Evolutionary conservation across 768 basidiomycete genomes (phyloP), one percentile per base, ranked within the genome.

Genomic region (Multifurca ochricompacta): DNA sequence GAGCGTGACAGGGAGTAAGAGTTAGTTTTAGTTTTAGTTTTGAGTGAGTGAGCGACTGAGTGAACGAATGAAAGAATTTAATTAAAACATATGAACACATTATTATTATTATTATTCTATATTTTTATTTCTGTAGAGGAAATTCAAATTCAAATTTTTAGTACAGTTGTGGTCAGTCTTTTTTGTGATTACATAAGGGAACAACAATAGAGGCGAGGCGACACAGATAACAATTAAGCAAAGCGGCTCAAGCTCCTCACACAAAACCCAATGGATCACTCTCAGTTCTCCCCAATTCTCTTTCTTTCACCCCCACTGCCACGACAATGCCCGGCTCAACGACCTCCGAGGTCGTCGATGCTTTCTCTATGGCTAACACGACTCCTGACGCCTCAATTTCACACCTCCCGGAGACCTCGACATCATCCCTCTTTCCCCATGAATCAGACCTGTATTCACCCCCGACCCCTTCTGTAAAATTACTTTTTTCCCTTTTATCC

Each of bases 401-500:
- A 41, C 45, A 62, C 50, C 56, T 64, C 45, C 53, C 56, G 18
- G 47, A 52, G 27, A 27, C 48, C 34, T 62, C 61, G 19, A 61
- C 59, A 39, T 47, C 25, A 36, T 48, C 62, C 23, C 47, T 54
- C 52, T 63, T 63, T 54, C 63, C 64, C 10, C 54, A 59, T 16
- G 54, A 62, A 35, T 52, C 63, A 23, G 54, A 63, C 35, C 51
- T 60, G 30, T 59, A 60, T 39, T 54, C 66, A 10, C 49, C 64
- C 47, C 68, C 66, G 19, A 57, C 16, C 48, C 71, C 25, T 71
- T 74, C 5, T 62, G 72, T 87, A 59, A 71, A 74, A 39, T 74
- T 84, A 6, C 77, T 91, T 50, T 91, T 87, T 65, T 78, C 81
- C 9, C 77, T 83, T 62, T 71, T 84, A 59, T 72, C 82, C 1